These are phyloP conservation scores for Vigna radiata DNA, from an alignment of 306 rosid genomes.

Conservation along the genomic window DNA sequence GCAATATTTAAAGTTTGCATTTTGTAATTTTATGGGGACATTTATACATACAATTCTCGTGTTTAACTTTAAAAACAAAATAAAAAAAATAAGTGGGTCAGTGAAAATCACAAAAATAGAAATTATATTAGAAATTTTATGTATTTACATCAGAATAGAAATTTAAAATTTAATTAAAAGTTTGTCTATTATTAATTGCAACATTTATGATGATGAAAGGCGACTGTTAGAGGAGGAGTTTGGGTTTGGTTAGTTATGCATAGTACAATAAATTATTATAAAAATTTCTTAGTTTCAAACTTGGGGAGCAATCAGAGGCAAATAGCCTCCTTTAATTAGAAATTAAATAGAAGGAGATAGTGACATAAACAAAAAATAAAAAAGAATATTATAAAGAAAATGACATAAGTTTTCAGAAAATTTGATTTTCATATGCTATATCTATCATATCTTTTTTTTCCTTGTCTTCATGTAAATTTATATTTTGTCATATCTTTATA, in stretches of 20 bases:
- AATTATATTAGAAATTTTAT: no score
- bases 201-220: slow-evolving; percentile 8
- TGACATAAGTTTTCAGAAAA: background rate
- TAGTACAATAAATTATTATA: slow-evolving; percentile 16
- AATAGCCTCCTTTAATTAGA: slow-evolving; percentile 11
- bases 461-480: background rate
- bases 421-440: background rate
- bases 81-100: no score
- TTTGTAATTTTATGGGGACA: no score
- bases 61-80: no score
- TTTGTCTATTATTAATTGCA: slow-evolving; percentile 1
- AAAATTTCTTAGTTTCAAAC: slow-evolving; percentile 32
- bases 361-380: slow-evolving; percentile 4
- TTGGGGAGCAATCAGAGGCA: slow-evolving; percentile 22
- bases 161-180: background rate
- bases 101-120: no score
- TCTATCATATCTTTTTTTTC: background rate
- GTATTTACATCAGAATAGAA: background rate
- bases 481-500: background rate
- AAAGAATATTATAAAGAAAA: slow-evolving; percentile 20
- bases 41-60: no score
- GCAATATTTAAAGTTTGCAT: no score
- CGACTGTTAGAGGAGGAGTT: background rate
- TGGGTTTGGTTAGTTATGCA: background rate
- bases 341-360: slow-evolving; percentile 1